phyloP scores from a whole-genome alignment of 140 eudicot genomes.

The Flaveria floridana region DNA sequence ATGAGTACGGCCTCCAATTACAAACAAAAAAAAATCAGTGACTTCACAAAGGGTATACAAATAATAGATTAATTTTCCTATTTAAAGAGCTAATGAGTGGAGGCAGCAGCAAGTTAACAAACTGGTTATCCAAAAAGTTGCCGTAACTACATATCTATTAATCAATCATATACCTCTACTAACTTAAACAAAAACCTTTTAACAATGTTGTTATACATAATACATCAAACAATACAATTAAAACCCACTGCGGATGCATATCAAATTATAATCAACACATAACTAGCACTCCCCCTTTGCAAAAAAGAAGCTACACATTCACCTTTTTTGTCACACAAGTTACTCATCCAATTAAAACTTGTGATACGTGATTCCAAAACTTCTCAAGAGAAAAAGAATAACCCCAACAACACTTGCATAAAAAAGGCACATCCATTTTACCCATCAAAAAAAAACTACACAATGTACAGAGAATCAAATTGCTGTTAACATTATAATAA shows the following conservation, averaged over 20 bases:
- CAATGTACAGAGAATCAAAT: constrained; percentile 7
- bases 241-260: constrained; percentile 10
- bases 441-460: background rate
- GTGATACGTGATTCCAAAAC: background rate
- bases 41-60: constrained; percentile 7
- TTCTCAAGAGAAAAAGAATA: background rate
- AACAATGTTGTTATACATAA: background rate
- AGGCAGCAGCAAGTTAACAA: constrained; percentile 20
- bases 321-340: constrained; percentile 11
- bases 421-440: constrained; percentile 5
- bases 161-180: constrained; percentile 11
- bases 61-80: background rate
- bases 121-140: constrained; percentile 1
- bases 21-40: background rate
- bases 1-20: background rate
- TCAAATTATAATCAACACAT: constrained; percentile 9
- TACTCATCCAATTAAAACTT: background rate
- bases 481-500: background rate
- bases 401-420: constrained; percentile 3
- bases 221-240: background rate
- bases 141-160: background rate
- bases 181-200: background rate
- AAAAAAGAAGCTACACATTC: background rate
- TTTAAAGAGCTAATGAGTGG: constrained; percentile 13
- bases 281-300: background rate